These are phyloP conservation scores for Cyclotella distinguenda DNA, from an alignment of 108 stramenopile species.

Conservation along the genomic window DNA sequence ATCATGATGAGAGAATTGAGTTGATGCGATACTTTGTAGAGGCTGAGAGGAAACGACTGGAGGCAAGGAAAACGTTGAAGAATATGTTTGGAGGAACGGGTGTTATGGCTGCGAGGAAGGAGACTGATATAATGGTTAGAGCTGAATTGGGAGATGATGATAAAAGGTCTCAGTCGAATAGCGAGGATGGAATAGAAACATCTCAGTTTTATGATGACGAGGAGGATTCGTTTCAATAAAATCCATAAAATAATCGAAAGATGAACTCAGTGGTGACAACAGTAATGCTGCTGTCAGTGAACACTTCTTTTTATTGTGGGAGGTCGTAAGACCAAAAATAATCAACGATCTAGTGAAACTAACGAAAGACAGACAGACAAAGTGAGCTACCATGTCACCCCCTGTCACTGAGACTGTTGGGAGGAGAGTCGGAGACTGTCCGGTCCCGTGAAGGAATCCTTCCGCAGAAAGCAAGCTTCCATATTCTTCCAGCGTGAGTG, in stretches of 20 bases:
- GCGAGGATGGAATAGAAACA: background rate
- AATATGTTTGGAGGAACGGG: conserved; percentile 57
- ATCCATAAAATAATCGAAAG: background rate
- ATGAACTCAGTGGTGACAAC: too few relatives aligned
- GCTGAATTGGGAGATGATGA: conserved; percentile 8
- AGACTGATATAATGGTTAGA: conserved; percentile 1
- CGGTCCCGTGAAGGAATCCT: too few relatives aligned
- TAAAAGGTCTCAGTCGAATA: conserved; percentile 2
- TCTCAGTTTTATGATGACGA: conserved; percentile 32
- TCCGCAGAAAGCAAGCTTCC: too few relatives aligned
- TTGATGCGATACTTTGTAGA: conserved; percentile 70
- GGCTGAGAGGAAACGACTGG: conserved; percentile 68
- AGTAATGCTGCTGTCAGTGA: too few relatives aligned
- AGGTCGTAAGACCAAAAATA: too few relatives aligned
- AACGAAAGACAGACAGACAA: too few relatives aligned
- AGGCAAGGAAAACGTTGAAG: conserved; percentile 68
- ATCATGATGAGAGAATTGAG: conserved; percentile 62
- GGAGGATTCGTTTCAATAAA: conserved; percentile 36
- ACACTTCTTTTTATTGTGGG: too few relatives aligned
- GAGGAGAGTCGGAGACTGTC: too few relatives aligned
- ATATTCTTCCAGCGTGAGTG: too few relatives aligned
- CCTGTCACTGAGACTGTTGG: too few relatives aligned
- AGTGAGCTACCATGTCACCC: too few relatives aligned
- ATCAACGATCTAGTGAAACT: too few relatives aligned
- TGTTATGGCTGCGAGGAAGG: conserved; percentile 1